Percentiles rank a stretch among this genome's conserved stretches.
Conservation (phyloP, 1,284 basidiomycete species). For the Trichosporon ovoides region DNA sequence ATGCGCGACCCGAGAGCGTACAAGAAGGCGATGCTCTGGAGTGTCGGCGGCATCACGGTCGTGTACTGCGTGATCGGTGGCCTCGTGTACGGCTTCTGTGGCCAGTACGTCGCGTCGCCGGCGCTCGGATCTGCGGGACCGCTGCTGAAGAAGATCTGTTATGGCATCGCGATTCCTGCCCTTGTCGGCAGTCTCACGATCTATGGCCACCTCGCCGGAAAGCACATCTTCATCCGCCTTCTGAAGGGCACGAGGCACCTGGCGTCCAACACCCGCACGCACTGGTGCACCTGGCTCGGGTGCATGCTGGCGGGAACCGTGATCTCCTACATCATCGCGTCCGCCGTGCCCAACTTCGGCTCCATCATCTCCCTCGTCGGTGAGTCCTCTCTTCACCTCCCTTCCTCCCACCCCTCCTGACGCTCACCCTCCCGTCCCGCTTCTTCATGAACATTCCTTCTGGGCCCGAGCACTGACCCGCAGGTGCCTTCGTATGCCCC, state of each 20-base stretch:
- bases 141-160: constrained; percentile 45
- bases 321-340: constrained; percentile 20
- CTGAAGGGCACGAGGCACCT: constrained; percentile 36
- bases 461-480: too few relatives aligned
- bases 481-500: constrained; percentile 9
- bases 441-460: too few relatives aligned
- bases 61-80: constrained; percentile 23
- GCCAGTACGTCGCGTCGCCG: constrained; percentile 47
- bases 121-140: constrained; percentile 48
- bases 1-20: constrained; percentile 34
- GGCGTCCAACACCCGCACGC: constrained; percentile 27
- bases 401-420: too few relatives aligned
- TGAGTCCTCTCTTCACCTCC: too few relatives aligned
- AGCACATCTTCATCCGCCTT: constrained; percentile 37
- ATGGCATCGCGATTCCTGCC: constrained; percentile 44
- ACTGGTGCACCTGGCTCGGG: constrained; percentile 36
- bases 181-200: constrained; percentile 22
- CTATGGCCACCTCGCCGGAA: constrained; percentile 20
- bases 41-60: not conserved
- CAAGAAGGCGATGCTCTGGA: constrained; percentile 24
- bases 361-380: constrained; percentile 12
- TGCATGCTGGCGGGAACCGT: constrained; percentile 40
- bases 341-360: constrained; percentile 19
- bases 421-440: too few relatives aligned
- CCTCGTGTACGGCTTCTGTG: constrained; percentile 36